Base-by-base conservation (phyloP, 495 filamentous ascomycete species). In the Xylaria bambusicola region DNA sequence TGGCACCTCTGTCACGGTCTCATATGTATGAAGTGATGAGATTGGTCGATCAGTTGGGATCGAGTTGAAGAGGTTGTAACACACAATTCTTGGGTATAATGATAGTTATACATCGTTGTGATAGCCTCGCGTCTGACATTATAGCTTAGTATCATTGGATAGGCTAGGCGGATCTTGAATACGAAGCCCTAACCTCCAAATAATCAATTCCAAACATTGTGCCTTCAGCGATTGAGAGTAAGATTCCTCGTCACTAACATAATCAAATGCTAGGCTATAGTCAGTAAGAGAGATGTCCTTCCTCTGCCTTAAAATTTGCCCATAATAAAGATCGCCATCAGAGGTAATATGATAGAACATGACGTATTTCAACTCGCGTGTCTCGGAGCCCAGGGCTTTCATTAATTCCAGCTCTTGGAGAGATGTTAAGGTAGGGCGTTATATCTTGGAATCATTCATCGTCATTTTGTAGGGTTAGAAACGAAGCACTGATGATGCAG, bases 171-270 rank as follows among this genome's bases (percentile, higher is more conserved):
- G n/a, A n/a, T n/a, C n/a, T n/a, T n/a, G n/a, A n/a, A n/a, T n/a
- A n/a, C n/a, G n/a, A n/a, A n/a, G n/a, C n/a, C n/a, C n/a, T n/a
- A n/a, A n/a, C n/a, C n/a, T n/a, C n/a, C n/a, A n/a, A n/a, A n/a
- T n/a, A n/a, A n/a, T n/a, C 66, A 8, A 66, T 57, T 21, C 49
- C 64, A 6, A 69, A 26, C 7, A 24, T 13, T 1, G 24, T 8
- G 23, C 58, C 47, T 4, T 33, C 18, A 27, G 63, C 58, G 15
- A 55, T 9, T 2, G 27, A 13, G 66, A 61, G 45, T 64, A 69
- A 38, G 62, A 60, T 48, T 66, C 61, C 5, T 38, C 40, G 40
- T 68, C 66, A 1, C n/a, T 17, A 33, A 68, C 50, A n/a, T 36
- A 35, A 7, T 63, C 27, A 12, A 68, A 57, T 2, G 61, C 60